Base-by-base conservation (phyloP, 768 basidiomycete species). In the Cyclocybe aegerita region DNA sequence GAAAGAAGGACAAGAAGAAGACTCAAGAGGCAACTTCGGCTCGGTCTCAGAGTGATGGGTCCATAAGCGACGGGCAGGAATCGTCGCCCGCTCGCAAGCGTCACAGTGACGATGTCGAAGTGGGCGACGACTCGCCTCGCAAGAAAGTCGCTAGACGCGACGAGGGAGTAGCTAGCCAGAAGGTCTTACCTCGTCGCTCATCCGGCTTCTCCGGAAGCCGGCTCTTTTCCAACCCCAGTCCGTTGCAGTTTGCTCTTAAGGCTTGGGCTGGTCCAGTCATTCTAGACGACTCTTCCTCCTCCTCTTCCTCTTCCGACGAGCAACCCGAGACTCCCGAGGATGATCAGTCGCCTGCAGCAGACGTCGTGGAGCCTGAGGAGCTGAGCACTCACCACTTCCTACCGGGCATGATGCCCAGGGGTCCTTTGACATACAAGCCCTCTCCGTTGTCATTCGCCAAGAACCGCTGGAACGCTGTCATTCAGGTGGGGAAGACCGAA, bases 401-500 rank as follows among this genome's bases (percentile, higher is more conserved):
- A 52, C 46, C 48, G 62, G 16, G 64, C 3, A 47, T 57, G 8
- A 53, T 69, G 23, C 67, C 63, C 31, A 70, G 74, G 43, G 73
- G 70, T 29, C 71, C 78, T 30, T 59, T 83, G 58, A 78, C 76
- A 16, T 79, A 75, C 63, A 82, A 81, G 44, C 85, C 85, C 11
- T 80, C 82, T 34, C 84, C 84, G n/a, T 75, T 78, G 64, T 75
- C 76, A 56, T 84, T 81, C 61, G 83, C 84, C 7, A 78, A 76
- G 57, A 78, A 80, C 46, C 78, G 83, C 50, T 85, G 84, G 84
- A 76, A 58, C 30, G 32, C 39, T 33, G 39, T 16, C 65, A 15
- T 38, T 23, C 11, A 53, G 41, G 10, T 23, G 36, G 30, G 37
- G 32, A 12, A 36, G 32, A 15, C 39, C 40, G 35, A 23, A 5